Base-by-base conservation (phyloP, 108 stramenopile species). In the Discostella pseudostelligera region DNA sequence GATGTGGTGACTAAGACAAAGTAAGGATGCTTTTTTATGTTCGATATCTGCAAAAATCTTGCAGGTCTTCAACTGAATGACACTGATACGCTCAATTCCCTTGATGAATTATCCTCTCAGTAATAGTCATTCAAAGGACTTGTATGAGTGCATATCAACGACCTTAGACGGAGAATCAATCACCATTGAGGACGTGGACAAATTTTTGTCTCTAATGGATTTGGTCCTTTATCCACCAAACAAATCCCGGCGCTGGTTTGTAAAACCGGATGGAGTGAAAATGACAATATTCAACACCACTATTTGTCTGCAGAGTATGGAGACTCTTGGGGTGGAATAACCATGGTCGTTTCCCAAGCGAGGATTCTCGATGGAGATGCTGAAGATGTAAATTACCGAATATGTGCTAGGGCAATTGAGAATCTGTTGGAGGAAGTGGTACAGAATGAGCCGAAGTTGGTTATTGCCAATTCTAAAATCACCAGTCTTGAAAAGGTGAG, bases 311-410 rank as follows among this genome's bases (percentile, higher is more conserved):
- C 88, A 2, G 88, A 92, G 78, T 83, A 70, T 49, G 83, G 73
- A 19, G 88, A 89, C 67, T 59, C 83, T 29, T 92, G 91, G 91
- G 74, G 75, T 47, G 82, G 88, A n/a, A 80, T 92, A 24, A 76
- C 84, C 6, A 48, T 68, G 28, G 59, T 88, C 29, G 85, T 82
- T 35, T 57, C 72, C 58, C 54, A 82, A 35, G 83, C 83, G 39
- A 82, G 84, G 32, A 45, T 56, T 14, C 67, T 82, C 8, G 79
- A 88, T 65, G 90, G 86, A 43, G 90, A 88, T 58, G 64, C 59
- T 9, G 87, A 92, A 11, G 87, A 92, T 62, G 59, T 92, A 1
- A 92, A 92, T 73, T 88, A 79, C 40, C 49, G 86, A 7, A 54
- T 84, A 19, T 84, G 90, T 24, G 65, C 84, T 7, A 69, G 86